Conservation (phyloP, 108 stramenopile species). For the Craspedostauros australis region DNA sequence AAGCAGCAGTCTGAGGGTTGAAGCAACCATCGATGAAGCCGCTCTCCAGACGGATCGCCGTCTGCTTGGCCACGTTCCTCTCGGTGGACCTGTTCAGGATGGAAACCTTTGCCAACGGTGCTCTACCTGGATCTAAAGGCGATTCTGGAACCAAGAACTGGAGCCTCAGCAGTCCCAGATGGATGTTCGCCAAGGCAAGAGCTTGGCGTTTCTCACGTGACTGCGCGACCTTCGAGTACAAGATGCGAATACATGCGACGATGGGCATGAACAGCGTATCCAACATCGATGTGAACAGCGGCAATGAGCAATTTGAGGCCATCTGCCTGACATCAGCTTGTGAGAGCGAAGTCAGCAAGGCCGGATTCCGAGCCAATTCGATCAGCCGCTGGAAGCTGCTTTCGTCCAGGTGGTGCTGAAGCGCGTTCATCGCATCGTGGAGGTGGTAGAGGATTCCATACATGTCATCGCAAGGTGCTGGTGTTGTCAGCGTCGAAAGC, state of each 20-base stretch:
- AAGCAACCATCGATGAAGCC: conserved; percentile 53
- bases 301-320: background rate
- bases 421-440: too few relatives aligned
- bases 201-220: conserved; percentile 13
- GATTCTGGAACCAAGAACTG: conserved; percentile 72
- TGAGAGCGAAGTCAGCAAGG: background rate
- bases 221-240: conserved; percentile 17
- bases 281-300: background rate
- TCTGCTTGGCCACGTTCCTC: conserved; percentile 36
- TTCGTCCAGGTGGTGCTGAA: too few relatives aligned
- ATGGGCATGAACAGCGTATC: conserved; percentile 31
- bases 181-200: conserved; percentile 50
- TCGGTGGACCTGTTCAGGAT: conserved; percentile 42
- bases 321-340: background rate
- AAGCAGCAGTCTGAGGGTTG: conserved; percentile 15
- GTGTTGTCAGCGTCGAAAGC: too few relatives aligned
- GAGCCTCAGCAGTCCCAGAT: conserved; percentile 71
- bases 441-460: too few relatives aligned
- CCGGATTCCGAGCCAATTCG: background rate
- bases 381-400: conserved; percentile 2
- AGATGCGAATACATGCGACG: conserved; percentile 24
- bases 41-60: conserved; percentile 47
- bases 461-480: too few relatives aligned
- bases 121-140: conserved; percentile 89
- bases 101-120: conserved; percentile 72